phyloP scores from a whole-genome alignment of 2,329 filamentous ascomycete species.

The Fusarium graminum region DNA sequence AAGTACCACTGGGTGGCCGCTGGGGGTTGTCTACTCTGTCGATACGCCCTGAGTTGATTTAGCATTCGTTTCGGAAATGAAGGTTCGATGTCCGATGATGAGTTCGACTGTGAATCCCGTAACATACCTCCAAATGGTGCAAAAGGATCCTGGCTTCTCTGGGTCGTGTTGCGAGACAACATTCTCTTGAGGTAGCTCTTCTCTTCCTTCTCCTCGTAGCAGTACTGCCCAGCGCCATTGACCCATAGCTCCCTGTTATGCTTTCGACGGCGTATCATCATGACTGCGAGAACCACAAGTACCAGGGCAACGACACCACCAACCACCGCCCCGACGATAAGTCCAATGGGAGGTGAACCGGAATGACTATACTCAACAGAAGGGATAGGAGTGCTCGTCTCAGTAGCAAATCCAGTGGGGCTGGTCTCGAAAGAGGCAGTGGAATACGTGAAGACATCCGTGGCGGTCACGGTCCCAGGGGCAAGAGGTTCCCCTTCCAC shows the following conservation, averaged over 20 bases:
- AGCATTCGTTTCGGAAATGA: conserved; percentile 27
- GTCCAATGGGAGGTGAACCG: conserved; percentile 47
- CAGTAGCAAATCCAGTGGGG: conserved; percentile 21
- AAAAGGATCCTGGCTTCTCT: conserved; percentile 55
- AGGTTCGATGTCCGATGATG: conserved; percentile 3
- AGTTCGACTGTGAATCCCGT: conserved; percentile 9
- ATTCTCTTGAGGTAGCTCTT: conserved; percentile 37
- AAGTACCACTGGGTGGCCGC: conserved; percentile 49
- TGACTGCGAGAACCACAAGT: conserved; percentile 41
- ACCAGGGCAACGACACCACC: conserved; percentile 49
- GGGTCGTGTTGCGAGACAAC: conserved; percentile 48
- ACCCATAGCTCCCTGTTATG: conserved; percentile 16
- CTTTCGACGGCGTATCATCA: conserved; percentile 43
- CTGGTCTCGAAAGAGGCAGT: conserved; percentile 26
- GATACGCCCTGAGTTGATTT: conserved; percentile 50
- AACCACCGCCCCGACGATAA: conserved; percentile 53
- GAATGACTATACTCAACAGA: conserved; percentile 4
- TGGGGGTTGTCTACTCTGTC: conserved; percentile 50
- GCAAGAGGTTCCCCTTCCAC: conserved; percentile 9
- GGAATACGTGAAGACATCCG: conserved; percentile 8
- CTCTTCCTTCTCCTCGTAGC: conserved; percentile 49
- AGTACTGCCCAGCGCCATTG: conserved; percentile 28
- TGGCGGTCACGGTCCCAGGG: conserved; percentile 18
- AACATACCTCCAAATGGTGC: conserved; percentile 61
- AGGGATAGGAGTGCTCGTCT: conserved; percentile 12